phyloP scores from a whole-genome alignment of 148 eudicot genomes.

The Arctostaphylos glauca region DNA sequence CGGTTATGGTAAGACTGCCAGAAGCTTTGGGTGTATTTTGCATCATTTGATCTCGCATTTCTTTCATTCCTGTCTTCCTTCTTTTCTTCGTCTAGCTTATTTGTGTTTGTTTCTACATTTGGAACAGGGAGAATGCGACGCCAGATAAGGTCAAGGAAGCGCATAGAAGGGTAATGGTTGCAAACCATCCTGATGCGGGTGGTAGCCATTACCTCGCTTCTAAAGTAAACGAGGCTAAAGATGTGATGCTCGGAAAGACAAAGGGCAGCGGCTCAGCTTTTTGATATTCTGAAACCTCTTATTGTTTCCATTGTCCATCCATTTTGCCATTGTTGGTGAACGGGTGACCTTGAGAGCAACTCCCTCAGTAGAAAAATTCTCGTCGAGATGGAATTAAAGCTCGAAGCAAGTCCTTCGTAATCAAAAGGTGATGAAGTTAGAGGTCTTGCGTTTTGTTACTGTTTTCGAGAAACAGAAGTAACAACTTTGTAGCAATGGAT shows the following conservation, averaged over 20 bases:
- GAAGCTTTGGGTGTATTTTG: background rate
- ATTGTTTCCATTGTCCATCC: background rate
- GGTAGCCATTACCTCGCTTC: conserved; percentile 60
- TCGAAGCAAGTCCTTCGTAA: background rate
- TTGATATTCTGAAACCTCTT: background rate
- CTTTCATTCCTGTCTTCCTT: background rate
- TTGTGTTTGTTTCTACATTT: background rate
- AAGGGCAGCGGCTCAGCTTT: conserved; percentile 37
- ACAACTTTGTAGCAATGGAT: background rate
- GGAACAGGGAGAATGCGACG: conserved; percentile 38
- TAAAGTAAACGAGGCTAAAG: conserved; percentile 55
- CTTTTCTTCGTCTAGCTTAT: background rate
- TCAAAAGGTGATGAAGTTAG: background rate
- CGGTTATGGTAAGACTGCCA: background rate
- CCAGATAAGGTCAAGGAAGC: conserved; percentile 46
- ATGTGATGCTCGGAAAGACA: conserved; percentile 38
- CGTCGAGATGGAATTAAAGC: background rate
- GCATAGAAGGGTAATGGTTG: conserved; percentile 50
- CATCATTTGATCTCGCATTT: background rate
- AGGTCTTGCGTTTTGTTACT: background rate
- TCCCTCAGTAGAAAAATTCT: background rate
- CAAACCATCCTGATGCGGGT: conserved; percentile 57
- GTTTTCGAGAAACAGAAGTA: background rate
- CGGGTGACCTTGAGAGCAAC: background rate
- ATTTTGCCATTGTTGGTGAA: background rate